Base-by-base conservation (phyloP, 129 eudicot species). In the Smallanthus sonchifolius region DNA sequence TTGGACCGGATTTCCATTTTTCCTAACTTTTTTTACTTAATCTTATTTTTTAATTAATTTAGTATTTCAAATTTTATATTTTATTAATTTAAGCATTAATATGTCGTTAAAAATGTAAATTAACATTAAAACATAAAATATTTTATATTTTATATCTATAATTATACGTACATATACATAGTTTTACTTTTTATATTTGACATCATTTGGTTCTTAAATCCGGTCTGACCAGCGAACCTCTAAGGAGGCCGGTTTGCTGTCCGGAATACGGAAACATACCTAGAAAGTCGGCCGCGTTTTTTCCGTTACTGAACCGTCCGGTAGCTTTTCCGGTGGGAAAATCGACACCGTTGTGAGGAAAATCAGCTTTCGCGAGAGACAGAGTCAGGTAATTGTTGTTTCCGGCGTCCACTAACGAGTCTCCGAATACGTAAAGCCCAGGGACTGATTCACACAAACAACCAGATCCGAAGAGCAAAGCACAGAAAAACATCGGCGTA, bases 231-330 rank as follows among this genome's bases (percentile, higher is more conserved):
- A 34, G 10, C 19, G 30, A 24, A 24, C 30, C 30, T 24, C 1
- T 24, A 24, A 24, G 30, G 30, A 24, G n/a, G n/a, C n/a, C 30
- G 30, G 30, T 24, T 24, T 24, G 30, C 30, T 24, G 5, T 54
- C 16, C 30, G 5, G 10, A 54, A 32, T 1, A 11, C 24, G 3
- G 10, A 38, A 70, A 11, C 17, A 10, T 86, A 93, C 98, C 98
- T 56, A 90, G 35, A 70, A 93, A 84, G 62, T 93, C 98, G 1
- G 95, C 98, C 0, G 98, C 92, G 34, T 93, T 93, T 70, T 86
- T 93, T 64, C 98, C 98, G 44, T 93, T 93, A 80, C 85, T 76
- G 47, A 93, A 93, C 47, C 98, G 86, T 2, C 96, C 98, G 40
- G 98, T 93, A 2, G 98, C 65, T 79, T 84, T 84, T 40, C 76